Conservation (phyloP, 495 filamentous ascomycete genomes). For the Corynascus novoguineensis region DNA sequence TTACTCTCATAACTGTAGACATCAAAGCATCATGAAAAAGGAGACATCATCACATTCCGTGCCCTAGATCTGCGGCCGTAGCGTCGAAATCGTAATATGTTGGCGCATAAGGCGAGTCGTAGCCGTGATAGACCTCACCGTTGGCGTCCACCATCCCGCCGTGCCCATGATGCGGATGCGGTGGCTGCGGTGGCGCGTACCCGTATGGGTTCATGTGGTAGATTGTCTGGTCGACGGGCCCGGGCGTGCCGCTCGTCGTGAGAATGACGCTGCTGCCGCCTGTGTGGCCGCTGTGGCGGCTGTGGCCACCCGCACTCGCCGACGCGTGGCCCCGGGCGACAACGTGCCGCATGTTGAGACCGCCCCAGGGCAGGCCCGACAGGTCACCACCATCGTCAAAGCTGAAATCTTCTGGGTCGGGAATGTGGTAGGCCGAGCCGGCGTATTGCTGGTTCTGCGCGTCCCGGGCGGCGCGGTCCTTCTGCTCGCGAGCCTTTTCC, state of each 20-base stretch:
- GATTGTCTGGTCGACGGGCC: slow-evolving; percentile 3
- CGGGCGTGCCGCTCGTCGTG: background rate
- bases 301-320: slow-evolving; percentile 24
- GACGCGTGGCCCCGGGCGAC: slow-evolving; percentile 48
- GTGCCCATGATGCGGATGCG: background rate
- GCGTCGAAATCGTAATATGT: slow-evolving; percentile 14
- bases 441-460: slow-evolving; percentile 52
- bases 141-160: background rate
- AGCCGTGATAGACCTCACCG: background rate
- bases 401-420: slow-evolving; percentile 41
- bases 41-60: background rate
- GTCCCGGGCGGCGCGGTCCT: slow-evolving; percentile 53
- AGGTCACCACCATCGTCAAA: slow-evolving; percentile 44
- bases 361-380: slow-evolving; percentile 61
- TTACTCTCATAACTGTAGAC: too few relatives aligned
- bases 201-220: slow-evolving; percentile 14
- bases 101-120: slow-evolving; percentile 2
- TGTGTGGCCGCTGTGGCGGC: slow-evolving; percentile 12
- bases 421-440: slow-evolving; percentile 50
- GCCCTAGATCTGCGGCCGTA: background rate
- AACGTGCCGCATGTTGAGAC: slow-evolving; percentile 51
- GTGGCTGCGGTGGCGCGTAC: slow-evolving; percentile 1
- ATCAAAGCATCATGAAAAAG: too few relatives aligned
- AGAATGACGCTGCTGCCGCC: background rate
- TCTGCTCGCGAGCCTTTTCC: slow-evolving; percentile 54